Evolutionary conservation across 2,329 filamentous ascomycete genomes (phyloP).

Genomic region (Colletotrichum viniferum): DNA sequence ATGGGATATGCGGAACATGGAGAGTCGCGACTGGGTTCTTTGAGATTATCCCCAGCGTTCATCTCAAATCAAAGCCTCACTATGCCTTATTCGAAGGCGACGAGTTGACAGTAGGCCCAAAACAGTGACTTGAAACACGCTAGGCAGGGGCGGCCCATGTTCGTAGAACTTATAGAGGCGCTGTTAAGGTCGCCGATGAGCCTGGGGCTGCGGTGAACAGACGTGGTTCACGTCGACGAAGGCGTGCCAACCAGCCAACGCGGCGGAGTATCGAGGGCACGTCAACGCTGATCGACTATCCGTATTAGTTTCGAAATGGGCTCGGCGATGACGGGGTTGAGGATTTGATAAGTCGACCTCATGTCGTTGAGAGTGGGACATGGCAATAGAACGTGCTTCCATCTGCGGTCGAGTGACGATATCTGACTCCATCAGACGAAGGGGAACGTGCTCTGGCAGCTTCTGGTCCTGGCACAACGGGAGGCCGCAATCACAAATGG

Average conservation of each 20-base stretch:
- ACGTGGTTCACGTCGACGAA: not conserved
- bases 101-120: conserved; percentile 13
- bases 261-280: conserved; percentile 11
- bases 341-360: conserved; percentile 3
- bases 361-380: conserved; percentile 18
- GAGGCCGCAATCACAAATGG: not conserved
- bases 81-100: conserved; percentile 13
- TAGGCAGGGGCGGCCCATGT: conserved; percentile 16
- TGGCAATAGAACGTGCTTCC: not conserved
- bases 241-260: conserved; percentile 17
- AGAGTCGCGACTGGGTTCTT: conserved; percentile 18
- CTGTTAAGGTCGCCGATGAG: conserved; percentile 22
- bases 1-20: conserved; percentile 21
- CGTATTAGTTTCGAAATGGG: conserved; percentile 6
- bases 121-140: conserved; percentile 23
- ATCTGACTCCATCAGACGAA: not conserved
- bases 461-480: not conserved
- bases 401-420: not conserved
- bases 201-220: conserved; percentile 5
- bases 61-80: conserved; percentile 23
- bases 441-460: not conserved
- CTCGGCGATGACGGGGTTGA: conserved; percentile 7
- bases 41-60: conserved; percentile 23
- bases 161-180: conserved; percentile 6
- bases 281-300: conserved; percentile 9